Conservation (phyloP, 2,329 filamentous ascomycete genomes). For the Pleurostoma richardsiae region DNA sequence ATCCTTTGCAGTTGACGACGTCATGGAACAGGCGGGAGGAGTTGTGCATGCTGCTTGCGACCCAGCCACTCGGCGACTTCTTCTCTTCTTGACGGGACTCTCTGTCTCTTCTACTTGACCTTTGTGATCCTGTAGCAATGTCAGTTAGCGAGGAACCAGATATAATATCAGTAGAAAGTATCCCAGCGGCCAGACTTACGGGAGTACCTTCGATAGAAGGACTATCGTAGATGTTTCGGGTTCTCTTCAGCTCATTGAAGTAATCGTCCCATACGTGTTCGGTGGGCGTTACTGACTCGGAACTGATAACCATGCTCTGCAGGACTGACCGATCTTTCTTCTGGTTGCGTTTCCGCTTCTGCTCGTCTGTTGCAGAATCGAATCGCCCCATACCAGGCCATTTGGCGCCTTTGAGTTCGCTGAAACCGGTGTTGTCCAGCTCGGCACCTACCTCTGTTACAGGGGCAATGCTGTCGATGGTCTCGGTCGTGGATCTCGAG, state of each 20-base stretch:
- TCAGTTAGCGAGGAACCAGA: too few relatives aligned
- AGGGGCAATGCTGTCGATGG: constrained; percentile 13
- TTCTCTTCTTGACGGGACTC: too few relatives aligned
- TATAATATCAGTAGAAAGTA: too few relatives aligned
- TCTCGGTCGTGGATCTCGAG: constrained; percentile 6
- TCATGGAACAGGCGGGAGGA: too few relatives aligned
- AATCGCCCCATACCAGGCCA: constrained; percentile 81
- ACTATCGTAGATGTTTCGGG: constrained; percentile 55
- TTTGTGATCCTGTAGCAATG: constrained; percentile 5
- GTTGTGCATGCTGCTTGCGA: too few relatives aligned
- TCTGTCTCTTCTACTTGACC: constrained; percentile 4
- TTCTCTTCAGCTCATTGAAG: constrained; percentile 40
- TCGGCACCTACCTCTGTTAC: constrained; percentile 19
- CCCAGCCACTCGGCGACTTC: too few relatives aligned
- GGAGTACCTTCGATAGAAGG: constrained; percentile 47
- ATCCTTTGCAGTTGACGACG: too few relatives aligned
- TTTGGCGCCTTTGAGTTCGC: constrained; percentile 64
- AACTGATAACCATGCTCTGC: constrained; percentile 59
- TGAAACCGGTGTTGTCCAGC: constrained; percentile 20
- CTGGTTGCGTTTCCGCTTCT: constrained; percentile 72
- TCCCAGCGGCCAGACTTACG: constrained; percentile 27
- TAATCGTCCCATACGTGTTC: constrained; percentile 59
- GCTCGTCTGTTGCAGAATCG: constrained; percentile 69
- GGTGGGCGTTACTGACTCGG: constrained; percentile 55
- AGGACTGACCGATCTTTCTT: constrained; percentile 71